Evolutionary conservation across 331 rosid species (phyloP).

Genomic region (Quercus tomentella): DNA sequence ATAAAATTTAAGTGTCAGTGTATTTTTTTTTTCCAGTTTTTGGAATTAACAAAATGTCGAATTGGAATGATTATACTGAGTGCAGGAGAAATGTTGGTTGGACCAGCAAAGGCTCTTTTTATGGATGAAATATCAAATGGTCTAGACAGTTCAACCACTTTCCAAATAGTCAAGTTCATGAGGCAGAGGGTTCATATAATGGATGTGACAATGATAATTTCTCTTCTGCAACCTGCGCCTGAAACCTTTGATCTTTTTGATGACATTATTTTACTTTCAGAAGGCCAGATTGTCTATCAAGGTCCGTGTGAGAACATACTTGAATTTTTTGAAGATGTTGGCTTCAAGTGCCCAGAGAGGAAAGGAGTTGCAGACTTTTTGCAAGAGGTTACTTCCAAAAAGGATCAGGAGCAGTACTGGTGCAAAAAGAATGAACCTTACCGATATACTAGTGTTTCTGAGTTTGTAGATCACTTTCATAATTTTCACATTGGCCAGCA

Average conservation of each 20-base stretch:
- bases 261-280: constrained; percentile 55
- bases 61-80: not conserved
- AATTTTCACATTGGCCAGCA: constrained; percentile 33
- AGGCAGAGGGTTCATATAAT: constrained; percentile 52
- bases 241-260: constrained; percentile 60
- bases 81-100: constrained; percentile 66
- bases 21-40: not conserved
- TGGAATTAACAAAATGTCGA: not conserved
- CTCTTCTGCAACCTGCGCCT: constrained; percentile 65
- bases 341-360: constrained; percentile 63
- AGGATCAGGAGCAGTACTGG: constrained; percentile 65
- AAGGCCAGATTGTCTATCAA: constrained; percentile 62
- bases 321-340: constrained; percentile 37
- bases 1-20: not conserved
- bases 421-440: constrained; percentile 34
- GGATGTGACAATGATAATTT: constrained; percentile 51
- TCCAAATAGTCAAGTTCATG: constrained; percentile 50
- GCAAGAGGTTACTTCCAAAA: constrained; percentile 58
- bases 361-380: constrained; percentile 60
- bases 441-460: constrained; percentile 24
- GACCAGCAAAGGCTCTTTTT: constrained; percentile 54
- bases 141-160: constrained; percentile 62
- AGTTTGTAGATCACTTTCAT: constrained; percentile 35
- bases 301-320: constrained; percentile 50
- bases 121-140: constrained; percentile 72